Conservation (phyloP, 805 yeast species). For the Grigorovia humatica region DNA sequence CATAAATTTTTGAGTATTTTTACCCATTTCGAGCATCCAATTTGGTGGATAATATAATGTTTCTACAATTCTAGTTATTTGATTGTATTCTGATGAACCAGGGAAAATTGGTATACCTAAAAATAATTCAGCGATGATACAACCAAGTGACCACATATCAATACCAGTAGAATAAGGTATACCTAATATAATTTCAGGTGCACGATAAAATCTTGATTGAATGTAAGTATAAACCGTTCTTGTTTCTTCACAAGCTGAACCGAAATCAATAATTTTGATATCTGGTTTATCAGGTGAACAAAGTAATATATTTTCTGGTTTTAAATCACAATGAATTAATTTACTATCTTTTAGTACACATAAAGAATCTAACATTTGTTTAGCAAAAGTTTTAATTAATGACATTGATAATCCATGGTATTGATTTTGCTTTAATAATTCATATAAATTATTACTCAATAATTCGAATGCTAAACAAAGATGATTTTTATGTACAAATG, state of each 20-base stretch:
- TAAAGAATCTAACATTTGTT: slow-evolving; percentile 73
- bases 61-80: slow-evolving; percentile 68
- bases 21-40: slow-evolving; percentile 97
- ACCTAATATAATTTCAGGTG: slow-evolving; percentile 90
- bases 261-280: slow-evolving; percentile 90
- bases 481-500: slow-evolving; percentile 87
- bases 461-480: slow-evolving; percentile 87
- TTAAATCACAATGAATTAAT: slow-evolving; percentile 90
- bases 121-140: slow-evolving; percentile 83
- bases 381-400: slow-evolving; percentile 65
- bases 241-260: slow-evolving; percentile 87
- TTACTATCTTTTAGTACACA: slow-evolving; percentile 71
- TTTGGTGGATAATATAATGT: slow-evolving; percentile 82
- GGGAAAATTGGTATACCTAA: slow-evolving; percentile 91
- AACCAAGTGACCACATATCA: slow-evolving; percentile 96
- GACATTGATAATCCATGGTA: slow-evolving; percentile 81
- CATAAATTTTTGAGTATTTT: slow-evolving; percentile 58
- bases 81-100: slow-evolving; percentile 89
- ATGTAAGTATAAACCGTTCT: slow-evolving; percentile 85
- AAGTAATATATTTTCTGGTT: slow-evolving; percentile 87
- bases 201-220: slow-evolving; percentile 85
- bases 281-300: slow-evolving; percentile 64
- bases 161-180: slow-evolving; percentile 86
- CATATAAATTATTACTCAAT: slow-evolving; percentile 79
- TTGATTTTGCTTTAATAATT: slow-evolving; percentile 83